Evolutionary conservation across 2,329 filamentous ascomycete genomes (phyloP).

Genomic region (Spiromastix sp.): DNA sequence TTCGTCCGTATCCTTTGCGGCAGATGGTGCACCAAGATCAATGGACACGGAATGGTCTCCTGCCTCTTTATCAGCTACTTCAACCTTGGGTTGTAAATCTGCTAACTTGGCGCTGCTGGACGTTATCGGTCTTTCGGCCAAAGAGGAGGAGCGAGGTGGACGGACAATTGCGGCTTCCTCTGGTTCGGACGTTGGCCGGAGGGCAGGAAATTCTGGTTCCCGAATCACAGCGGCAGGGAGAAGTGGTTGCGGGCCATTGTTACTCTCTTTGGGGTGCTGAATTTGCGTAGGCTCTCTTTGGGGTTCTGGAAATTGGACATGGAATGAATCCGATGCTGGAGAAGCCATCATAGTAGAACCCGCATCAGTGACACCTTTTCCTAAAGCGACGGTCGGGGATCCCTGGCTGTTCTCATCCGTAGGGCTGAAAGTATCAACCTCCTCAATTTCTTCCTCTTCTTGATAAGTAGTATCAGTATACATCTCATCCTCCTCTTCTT

Average conservation of each 20-base stretch:
- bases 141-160: conserved; percentile 31
- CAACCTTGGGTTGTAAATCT: too few relatives aligned
- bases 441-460: conserved; percentile 29
- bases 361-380: conserved; percentile 15
- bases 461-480: too few relatives aligned
- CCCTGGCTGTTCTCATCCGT: conserved; percentile 16
- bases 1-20: too few relatives aligned
- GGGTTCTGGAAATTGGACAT: too few relatives aligned
- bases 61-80: too few relatives aligned
- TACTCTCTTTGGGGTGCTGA: neutral
- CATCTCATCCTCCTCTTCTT: conserved; percentile 32
- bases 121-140: conserved; percentile 8
- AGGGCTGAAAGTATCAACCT: conserved; percentile 31
- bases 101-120: too few relatives aligned
- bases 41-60: too few relatives aligned
- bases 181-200: conserved; percentile 21
- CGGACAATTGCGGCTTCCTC: conserved; percentile 11
- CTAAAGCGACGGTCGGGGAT: conserved; percentile 9
- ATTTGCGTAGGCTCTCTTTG: neutral
- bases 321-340: too few relatives aligned
- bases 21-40: too few relatives aligned
- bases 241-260: conserved; percentile 8
- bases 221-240: conserved; percentile 10
- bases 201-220: conserved; percentile 16
- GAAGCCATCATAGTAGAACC: conserved; percentile 7